Base-by-base conservation (phyloP, 2,329 filamentous ascomycete species). In the Pseudogymnoascus sp. region DNA sequence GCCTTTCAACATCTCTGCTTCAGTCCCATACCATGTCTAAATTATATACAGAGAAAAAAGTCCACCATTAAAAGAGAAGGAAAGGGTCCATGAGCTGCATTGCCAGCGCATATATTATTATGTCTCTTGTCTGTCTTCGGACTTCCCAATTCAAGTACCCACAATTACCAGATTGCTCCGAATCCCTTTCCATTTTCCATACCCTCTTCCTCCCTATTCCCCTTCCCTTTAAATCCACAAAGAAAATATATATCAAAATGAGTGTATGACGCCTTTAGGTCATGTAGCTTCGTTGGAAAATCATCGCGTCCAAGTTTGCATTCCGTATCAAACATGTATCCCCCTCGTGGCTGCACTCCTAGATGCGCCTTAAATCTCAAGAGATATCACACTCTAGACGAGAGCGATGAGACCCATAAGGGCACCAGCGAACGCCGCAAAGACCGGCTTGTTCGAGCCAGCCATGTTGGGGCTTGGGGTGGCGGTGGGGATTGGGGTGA, bases 341-440 rank as follows among this genome's bases (percentile, higher is more conserved):
- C 22, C 22, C 22, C 43, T 1, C 43, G 43, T 26, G 12, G 43
- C 43, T 50, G 43, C 43, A 50, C 12, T 50, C 43, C 43, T 50
- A 53, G 24, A 53, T 53, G 46, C 26, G 46, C 46, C 46, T 31
- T 16, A 53, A 53, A 31, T 16, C 26, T 28, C 46, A 28, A 53
- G 14, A 53, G 14, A 31, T 53, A 53, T 53, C 24, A 28, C 22
- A 28, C 46, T 53, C 46, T 53, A 53, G 24, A 53, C 14, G 14
- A 73, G 63, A 43, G 68, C 72, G 24, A 73, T 56, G 31, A 73
- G 31, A 43, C 66, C 72, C 64, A 73, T 67, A 31, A 53, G 14
- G 12, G 65, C 70, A 38, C 70, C 72, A 41, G 65, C 71, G 19
- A 71, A 33, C 12, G 67, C 67, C 14, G 65, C 66, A 22, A 67